These are phyloP conservation scores for Saraca asoca DNA, from an alignment of 331 rosid species.

Conservation along the genomic window DNA sequence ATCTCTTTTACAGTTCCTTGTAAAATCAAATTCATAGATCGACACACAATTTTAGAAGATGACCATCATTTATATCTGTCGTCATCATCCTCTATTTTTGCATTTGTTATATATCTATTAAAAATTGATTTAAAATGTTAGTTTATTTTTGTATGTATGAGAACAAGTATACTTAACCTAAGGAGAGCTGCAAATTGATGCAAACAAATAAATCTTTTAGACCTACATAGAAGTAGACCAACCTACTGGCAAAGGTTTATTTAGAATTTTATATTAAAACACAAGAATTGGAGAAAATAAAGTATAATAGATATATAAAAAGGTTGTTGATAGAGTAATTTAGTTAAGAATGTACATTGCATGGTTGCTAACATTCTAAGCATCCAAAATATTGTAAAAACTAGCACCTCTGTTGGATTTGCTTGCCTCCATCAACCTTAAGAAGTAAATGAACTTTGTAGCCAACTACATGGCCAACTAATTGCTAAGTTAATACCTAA, in stretches of 20 bases:
- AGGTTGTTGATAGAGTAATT: slow-evolving; percentile 33
- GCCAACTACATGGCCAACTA: slow-evolving; percentile 21
- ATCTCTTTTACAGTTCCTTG: too few species aligned
- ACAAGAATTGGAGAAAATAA: background rate
- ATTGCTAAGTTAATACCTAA: slow-evolving; percentile 18
- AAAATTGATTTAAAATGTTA: slow-evolving; percentile 17
- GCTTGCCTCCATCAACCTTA: slow-evolving; percentile 39
- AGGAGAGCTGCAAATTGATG: background rate
- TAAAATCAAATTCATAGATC: too few species aligned
- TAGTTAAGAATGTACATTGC: slow-evolving; percentile 29
- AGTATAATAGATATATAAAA: slow-evolving; percentile 17
- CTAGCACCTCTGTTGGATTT: slow-evolving; percentile 31
- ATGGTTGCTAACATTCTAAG: slow-evolving; percentile 42
- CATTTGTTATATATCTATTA: slow-evolving; percentile 35
- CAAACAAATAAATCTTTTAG: slow-evolving; percentile 13
- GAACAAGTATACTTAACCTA: background rate
- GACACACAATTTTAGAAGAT: too few species aligned
- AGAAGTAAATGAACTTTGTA: slow-evolving; percentile 20
- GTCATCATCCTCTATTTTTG: too few species aligned
- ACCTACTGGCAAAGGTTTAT: slow-evolving; percentile 16
- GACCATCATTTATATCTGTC: too few species aligned
- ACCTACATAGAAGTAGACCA: slow-evolving; percentile 46
- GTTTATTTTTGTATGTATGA: slow-evolving; percentile 9
- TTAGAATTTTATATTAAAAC: slow-evolving; percentile 28
- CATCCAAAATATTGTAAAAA: slow-evolving; percentile 30